These are phyloP conservation scores for Neodidymelliopsis sp. DNA, from an alignment of 2,329 filamentous ascomycete genomes.

Conservation along the genomic window DNA sequence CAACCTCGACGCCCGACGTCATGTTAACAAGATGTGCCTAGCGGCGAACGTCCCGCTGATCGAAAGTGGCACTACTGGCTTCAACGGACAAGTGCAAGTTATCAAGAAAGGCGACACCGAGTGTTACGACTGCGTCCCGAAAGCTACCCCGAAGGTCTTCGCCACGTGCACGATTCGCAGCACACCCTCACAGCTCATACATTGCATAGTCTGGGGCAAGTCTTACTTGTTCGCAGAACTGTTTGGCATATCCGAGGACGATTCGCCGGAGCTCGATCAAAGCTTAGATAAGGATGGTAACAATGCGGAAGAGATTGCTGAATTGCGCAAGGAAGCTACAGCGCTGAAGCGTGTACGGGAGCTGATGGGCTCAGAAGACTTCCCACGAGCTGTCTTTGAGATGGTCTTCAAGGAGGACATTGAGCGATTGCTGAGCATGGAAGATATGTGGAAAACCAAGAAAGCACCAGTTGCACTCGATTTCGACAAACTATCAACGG, in stretches of 20 bases:
- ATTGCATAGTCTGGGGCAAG: constrained; percentile 99
- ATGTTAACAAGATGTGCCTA: constrained; percentile 98
- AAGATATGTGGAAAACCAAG: constrained; percentile 94
- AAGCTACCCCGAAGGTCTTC: constrained; percentile 90
- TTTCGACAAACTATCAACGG: constrained; percentile 67
- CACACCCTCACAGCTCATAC: constrained; percentile 94
- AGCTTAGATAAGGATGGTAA: constrained; percentile 81
- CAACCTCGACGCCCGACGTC: constrained; percentile 89
- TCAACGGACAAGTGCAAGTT: constrained; percentile 96
- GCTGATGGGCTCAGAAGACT: constrained; percentile 79
- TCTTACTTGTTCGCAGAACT: constrained; percentile 95
- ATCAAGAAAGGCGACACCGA: constrained; percentile 92
- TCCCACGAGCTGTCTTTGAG: constrained; percentile 82
- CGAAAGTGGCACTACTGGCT: constrained; percentile 96
- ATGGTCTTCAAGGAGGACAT: constrained; percentile 93
- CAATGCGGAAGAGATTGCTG: constrained; percentile 87
- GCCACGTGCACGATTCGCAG: constrained; percentile 97
- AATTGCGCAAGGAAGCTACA: constrained; percentile 82
- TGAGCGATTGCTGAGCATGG: constrained; percentile 80
- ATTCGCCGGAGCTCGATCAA: constrained; percentile 78
- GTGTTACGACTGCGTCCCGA: constrained; percentile 94
- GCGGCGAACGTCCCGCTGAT: constrained; percentile 89
- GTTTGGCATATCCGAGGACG: constrained; percentile 90
- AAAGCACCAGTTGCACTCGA: constrained; percentile 76
- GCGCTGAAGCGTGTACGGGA: constrained; percentile 83